Percentiles rank a stretch among this genome's conserved stretches.
phyloP scores from a whole-genome alignment of 2,329 filamentous ascomycete genomes.

The Sporothrix inflata region DNA sequence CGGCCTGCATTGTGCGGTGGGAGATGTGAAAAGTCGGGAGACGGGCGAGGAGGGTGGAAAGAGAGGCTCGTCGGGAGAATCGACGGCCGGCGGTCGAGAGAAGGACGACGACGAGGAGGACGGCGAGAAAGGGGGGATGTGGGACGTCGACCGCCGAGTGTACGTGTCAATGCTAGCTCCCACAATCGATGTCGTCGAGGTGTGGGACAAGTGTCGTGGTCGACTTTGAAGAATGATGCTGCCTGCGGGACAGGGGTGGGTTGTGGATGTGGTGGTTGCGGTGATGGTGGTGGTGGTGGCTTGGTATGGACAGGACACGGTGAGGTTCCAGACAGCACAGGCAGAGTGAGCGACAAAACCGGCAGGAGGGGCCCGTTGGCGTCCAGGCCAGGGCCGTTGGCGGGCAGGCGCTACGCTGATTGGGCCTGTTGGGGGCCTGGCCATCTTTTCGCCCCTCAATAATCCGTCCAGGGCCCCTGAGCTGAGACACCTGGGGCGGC shows the following conservation, averaged over 20 bases:
- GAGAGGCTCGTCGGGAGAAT: slow-evolving; percentile 10
- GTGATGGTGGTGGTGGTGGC: not conserved
- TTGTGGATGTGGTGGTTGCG: not conserved
- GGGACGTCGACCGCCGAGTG: not conserved
- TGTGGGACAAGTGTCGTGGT: not conserved
- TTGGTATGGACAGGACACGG: slow-evolving; percentile 17
- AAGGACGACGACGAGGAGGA: not conserved
- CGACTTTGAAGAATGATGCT: not conserved
- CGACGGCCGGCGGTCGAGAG: slow-evolving; percentile 16
- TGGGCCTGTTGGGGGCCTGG: not conserved
- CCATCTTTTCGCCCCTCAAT: slow-evolving; percentile 6
- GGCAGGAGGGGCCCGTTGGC: not conserved
- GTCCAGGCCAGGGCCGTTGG: slow-evolving; percentile 10
- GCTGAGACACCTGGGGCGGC: slow-evolving; percentile 17
- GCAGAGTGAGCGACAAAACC: not conserved
- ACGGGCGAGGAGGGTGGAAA: not conserved
- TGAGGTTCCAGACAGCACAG: slow-evolving; percentile 2
- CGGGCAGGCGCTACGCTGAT: slow-evolving; percentile 12
- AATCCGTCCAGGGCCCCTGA: slow-evolving; percentile 15
- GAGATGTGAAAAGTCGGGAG: too few relatives aligned
- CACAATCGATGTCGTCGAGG: not conserved
- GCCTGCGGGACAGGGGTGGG: slow-evolving; percentile 21
- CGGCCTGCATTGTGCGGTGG: slow-evolving; percentile 55
- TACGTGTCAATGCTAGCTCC: slow-evolving; percentile 2
- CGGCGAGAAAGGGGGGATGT: not conserved